A percentile compares a stretch with the other conserved stretches of the same genome.
These are phyloP conservation scores for Thielaviopsis populi DNA, from an alignment of 2,329 filamentous ascomycete genomes.

Conservation along the genomic window DNA sequence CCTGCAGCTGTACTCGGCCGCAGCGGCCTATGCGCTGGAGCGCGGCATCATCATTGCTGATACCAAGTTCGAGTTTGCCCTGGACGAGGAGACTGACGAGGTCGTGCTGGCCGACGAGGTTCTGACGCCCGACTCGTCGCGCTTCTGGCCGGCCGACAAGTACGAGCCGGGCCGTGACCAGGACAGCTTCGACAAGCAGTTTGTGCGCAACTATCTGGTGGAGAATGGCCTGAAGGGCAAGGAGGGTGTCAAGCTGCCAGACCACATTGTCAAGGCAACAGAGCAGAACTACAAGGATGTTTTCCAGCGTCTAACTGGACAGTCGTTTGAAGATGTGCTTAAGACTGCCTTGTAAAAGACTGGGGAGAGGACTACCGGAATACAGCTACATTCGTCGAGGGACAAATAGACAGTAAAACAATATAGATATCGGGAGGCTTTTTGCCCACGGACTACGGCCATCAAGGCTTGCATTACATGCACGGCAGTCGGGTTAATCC, in stretches of 20 bases:
- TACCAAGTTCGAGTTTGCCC: slow-evolving; percentile 40
- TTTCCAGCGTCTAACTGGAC: slow-evolving; percentile 49
- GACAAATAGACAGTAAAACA: not conserved
- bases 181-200: slow-evolving; percentile 81
- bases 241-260: slow-evolving; percentile 39
- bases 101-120: slow-evolving; percentile 56
- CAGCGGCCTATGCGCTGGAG: slow-evolving; percentile 43
- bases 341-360: slow-evolving; percentile 4
- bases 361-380: not conserved
- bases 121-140: slow-evolving; percentile 65
- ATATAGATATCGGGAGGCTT: not conserved
- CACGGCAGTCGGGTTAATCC: too few relatives aligned
- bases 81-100: slow-evolving; percentile 22
- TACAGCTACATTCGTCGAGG: not conserved
- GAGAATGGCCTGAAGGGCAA: slow-evolving; percentile 41
- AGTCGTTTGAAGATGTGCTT: slow-evolving; percentile 27
- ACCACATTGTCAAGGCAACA: slow-evolving; percentile 55
- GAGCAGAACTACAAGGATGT: slow-evolving; percentile 61
- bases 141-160: slow-evolving; percentile 68
- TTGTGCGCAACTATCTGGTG: slow-evolving; percentile 68
- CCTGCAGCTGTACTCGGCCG: slow-evolving; percentile 27
- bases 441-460: not conserved
- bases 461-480: too few relatives aligned
- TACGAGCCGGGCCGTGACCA: slow-evolving; percentile 54
- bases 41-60: slow-evolving; percentile 29